phyloP scores from a whole-genome alignment of 106 monocot species.

The Narthecium ossifragum region DNA sequence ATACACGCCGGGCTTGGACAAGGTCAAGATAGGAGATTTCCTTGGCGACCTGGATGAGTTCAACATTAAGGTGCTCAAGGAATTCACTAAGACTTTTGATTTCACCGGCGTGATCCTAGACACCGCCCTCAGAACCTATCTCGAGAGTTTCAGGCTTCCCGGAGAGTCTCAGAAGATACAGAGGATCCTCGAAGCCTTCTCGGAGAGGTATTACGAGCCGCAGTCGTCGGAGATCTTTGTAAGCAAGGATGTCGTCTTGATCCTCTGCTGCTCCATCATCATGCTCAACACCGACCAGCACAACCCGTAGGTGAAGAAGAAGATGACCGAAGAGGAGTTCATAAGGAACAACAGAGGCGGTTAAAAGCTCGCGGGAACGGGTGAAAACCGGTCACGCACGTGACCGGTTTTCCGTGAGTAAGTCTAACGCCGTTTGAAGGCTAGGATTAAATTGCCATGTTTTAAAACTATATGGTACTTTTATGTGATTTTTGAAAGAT shows the following conservation, averaged over 20 bases:
- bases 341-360: constrained; percentile 79
- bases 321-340: constrained; percentile 98
- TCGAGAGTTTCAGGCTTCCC: constrained; percentile 81
- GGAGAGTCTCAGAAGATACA: constrained; percentile 98
- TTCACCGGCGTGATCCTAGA: constrained; percentile 68
- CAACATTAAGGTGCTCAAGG: constrained; percentile 61
- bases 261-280: constrained; percentile 86
- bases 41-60: constrained; percentile 72
- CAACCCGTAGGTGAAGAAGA: constrained; percentile 95
- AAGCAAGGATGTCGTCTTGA: constrained; percentile 65
- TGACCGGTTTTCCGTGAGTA: too few species aligned
- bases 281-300: constrained; percentile 95
- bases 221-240: constrained; percentile 59
- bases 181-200: constrained; percentile 82
- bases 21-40: constrained; percentile 77
- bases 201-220: constrained; percentile 73
- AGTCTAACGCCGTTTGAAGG: too few species aligned
- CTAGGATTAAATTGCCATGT: too few species aligned
- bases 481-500: too few species aligned
- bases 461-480: too few species aligned
- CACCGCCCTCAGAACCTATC: constrained; percentile 60
- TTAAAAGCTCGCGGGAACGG: too few species aligned
- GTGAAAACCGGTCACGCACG: too few species aligned
- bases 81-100: constrained; percentile 62
- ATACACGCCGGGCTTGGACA: constrained; percentile 77